Conservation (phyloP, 2,329 filamentous ascomycete genomes). For the Aureobasidium sp. region DNA sequence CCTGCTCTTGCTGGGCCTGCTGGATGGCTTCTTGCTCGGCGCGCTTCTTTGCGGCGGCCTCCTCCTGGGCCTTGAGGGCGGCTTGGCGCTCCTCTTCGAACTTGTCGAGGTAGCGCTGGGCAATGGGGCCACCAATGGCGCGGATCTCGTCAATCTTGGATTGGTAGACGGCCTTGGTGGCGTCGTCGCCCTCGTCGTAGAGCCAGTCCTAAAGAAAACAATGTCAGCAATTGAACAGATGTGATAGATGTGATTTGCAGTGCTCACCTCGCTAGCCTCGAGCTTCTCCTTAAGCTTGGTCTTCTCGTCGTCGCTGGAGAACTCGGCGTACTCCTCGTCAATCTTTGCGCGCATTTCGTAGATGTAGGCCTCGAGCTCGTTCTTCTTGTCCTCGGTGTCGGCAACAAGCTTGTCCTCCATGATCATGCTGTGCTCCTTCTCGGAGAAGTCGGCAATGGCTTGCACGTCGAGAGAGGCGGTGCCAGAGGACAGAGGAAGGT, state of each 20-base stretch:
- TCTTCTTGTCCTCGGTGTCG: constrained; percentile 99
- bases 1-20: constrained; percentile 63
- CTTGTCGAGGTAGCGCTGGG: constrained; percentile 94
- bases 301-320: constrained; percentile 90
- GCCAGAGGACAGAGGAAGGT: constrained; percentile 77
- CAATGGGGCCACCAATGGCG: constrained; percentile 79
- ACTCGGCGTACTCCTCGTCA: constrained; percentile 82
- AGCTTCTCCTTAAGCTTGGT: constrained; percentile 76
- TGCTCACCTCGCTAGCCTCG: constrained; percentile 69
- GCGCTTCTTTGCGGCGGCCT: constrained; percentile 54
- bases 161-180: constrained; percentile 86
- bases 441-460: constrained; percentile 59
- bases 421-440: constrained; percentile 85
- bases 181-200: constrained; percentile 93
- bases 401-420: constrained; percentile 98
- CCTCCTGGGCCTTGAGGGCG: constrained; percentile 59
- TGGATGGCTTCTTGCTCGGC: constrained; percentile 67
- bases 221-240: constrained; percentile 20
- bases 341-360: constrained; percentile 96
- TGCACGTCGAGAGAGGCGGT: constrained; percentile 70
- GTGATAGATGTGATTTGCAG: not conserved
- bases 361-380: constrained; percentile 95
- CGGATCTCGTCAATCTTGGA: constrained; percentile 96
- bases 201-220: constrained; percentile 74
- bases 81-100: constrained; percentile 78